Base-by-base conservation (phyloP, 116 monocot species). In the Iris pallida region DNA sequence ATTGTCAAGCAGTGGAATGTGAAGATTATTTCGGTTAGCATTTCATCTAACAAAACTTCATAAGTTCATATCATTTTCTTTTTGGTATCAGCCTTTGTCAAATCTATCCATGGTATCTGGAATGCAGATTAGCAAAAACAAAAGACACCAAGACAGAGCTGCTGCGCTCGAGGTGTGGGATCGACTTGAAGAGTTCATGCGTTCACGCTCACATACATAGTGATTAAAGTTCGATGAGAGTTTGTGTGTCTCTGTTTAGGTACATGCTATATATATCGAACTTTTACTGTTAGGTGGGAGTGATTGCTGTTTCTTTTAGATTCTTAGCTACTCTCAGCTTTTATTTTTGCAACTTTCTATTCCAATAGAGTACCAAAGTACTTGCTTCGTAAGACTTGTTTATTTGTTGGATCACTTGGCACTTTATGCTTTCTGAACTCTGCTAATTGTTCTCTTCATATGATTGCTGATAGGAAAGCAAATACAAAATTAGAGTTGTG, bases 121-220 rank as follows among this genome's bases (percentile, higher is more conserved):
- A 19, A 45, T 65, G 40, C 66, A 98, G 99, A 93, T 99, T 54
- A 99, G 99, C 88, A 99, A 99, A 72, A 88, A 90, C 63, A 99
- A 90, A 68, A 84, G 99, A 73, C 99, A 99, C 67, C 99, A 99
- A 77, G 99, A 99, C 58, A 82, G 93, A 75, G 88, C 99, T 63
- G 99, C 99, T 8, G 99, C 93, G 11, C 82, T 99, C 43, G 93
- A 99, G 77, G 93, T 99, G 17, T 99, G 99, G 99, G 88, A 93
- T 42, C 77, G 93, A 41, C 82, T 99, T 10, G 99, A 99, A 69
- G 90, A 78, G 55, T 93, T 99, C 68, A 74, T 93, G 88, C 76
- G 90, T 53, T 88, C 90, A 42, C 80, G 88, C n/a, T 84, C 90
- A 53, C 90, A 85, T 77, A 69, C 80, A 73, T 80, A 73, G 73